Evolutionary conservation across 2,329 filamentous ascomycete genomes (phyloP).

Genomic region (Ceratocystis huliohia): DNA sequence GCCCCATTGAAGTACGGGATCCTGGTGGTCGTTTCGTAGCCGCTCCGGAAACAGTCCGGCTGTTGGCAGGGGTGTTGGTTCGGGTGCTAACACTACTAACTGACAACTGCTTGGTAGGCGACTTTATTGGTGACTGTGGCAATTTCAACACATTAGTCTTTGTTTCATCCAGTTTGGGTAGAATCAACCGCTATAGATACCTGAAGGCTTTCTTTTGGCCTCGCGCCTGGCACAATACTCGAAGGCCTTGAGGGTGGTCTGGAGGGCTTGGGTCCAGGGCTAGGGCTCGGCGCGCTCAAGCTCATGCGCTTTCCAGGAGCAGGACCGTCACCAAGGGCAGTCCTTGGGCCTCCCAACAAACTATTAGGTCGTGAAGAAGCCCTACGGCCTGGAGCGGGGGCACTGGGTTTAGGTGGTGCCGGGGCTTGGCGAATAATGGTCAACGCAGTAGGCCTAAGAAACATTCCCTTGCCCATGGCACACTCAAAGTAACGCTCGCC

Average conservation of each 20-base stretch:
- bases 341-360: conserved; percentile 27
- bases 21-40: conserved; percentile 30
- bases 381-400: conserved; percentile 27
- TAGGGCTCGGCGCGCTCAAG: conserved; percentile 59
- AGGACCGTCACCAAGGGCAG: conserved; percentile 23
- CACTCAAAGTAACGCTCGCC: conserved; percentile 85
- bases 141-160: conserved; percentile 10
- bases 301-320: conserved; percentile 39
- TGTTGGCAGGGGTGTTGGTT: conserved; percentile 51
- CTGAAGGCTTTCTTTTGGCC: conserved; percentile 10
- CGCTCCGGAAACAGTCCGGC: conserved; percentile 26
- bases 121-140: conserved; percentile 59
- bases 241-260: conserved; percentile 32
- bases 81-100: conserved; percentile 44
- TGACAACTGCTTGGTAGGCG: conserved; percentile 56
- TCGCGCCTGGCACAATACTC: conserved; percentile 32
- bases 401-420: conserved; percentile 29
- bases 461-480: conserved; percentile 64
- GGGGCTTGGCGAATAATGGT: conserved; percentile 42
- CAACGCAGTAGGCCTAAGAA: conserved; percentile 62
- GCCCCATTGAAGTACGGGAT: conserved; percentile 53
- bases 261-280: conserved; percentile 47
- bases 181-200: conserved; percentile 9
- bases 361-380: conserved; percentile 39
- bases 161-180: neutral